Base-by-base conservation (phyloP, 2,329 filamentous ascomycete species). In the Septoria petroselini region DNA sequence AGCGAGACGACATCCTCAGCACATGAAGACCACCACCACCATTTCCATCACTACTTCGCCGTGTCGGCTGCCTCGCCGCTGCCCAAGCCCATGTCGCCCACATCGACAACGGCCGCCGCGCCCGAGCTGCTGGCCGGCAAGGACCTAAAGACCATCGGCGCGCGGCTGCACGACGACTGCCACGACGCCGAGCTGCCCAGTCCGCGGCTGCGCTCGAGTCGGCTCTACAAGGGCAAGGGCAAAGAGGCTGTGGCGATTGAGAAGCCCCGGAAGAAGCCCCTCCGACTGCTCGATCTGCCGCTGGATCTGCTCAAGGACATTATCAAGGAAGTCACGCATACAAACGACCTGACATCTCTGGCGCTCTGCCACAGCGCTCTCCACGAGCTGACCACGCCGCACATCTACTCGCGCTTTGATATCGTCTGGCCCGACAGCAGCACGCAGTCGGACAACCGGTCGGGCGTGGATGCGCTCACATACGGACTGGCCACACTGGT, bases 391-490 rank as follows among this genome's bases (percentile, higher is more conserved):
- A 81, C 86, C 0, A 83, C 88, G 18, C 87, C 88, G 14, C 82
- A 84, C 61, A 89, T 93, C 58, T 93, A 93, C 71, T 86, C 85
- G 14, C 81, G 86, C 53, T 93, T 93, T 69, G 88, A 93, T 64
- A 93, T 93, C 57, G 85, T 91, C 34, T 93, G 88, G 88, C 88
- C 88, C 0, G 87, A 91, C 62, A 81, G 80, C 25, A 78, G 79
- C 55, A 74, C 79, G 6, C 76, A 81, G 7, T 74, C 79, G 1
- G 81, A 86, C 59, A 82, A 84, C 46, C 77, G 83, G 35, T 82
- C 82, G 33, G 85, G 84, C 50, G 87, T 93, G 23, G 87, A 93
- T 71, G 87, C 88, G 31, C 79, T 93, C 38, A 91, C 87, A 0
- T 91, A 89, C 65, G 88, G 88, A 4, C 74, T 93, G 15, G 83